Percentiles rank a stretch among this genome's conserved stretches.
phyloP scores from a whole-genome alignment of 164 flowering plant genomes.

The Kalanchoe fedtschenkoi region DNA sequence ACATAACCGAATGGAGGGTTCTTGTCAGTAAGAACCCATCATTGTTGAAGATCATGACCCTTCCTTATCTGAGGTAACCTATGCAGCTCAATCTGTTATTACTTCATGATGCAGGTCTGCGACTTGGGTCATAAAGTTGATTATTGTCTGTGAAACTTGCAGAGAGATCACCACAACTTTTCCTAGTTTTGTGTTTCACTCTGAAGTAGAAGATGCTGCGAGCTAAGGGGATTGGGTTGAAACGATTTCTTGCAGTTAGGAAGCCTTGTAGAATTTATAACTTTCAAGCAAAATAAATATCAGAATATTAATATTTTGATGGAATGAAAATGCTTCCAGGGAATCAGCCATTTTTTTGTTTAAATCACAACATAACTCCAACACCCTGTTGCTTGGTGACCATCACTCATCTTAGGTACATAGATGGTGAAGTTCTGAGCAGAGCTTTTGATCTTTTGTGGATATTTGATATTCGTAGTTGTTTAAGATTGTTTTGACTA shows the following conservation, averaged over 20 bases:
- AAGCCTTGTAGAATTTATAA: neutral
- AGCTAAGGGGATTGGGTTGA: constrained; percentile 20
- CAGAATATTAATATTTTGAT: too few species aligned
- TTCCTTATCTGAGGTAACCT: constrained; percentile 55
- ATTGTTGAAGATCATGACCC: constrained; percentile 64
- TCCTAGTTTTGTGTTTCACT: constrained; percentile 83
- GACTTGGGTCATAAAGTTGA: neutral
- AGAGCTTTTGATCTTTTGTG: too few species aligned
- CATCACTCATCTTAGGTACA: too few species aligned
- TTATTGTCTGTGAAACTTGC: constrained; percentile 16
- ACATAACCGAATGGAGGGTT: constrained; percentile 71
- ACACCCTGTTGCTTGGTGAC: too few species aligned
- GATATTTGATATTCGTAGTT: too few species aligned
- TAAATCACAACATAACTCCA: too few species aligned
- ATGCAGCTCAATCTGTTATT: neutral
- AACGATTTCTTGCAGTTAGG: neutral
- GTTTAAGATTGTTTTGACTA: too few species aligned
- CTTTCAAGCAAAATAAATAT: neutral
- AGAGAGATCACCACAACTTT: constrained; percentile 95
- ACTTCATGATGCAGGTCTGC: too few species aligned
- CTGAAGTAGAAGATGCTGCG: constrained; percentile 83
- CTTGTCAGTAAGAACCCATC: constrained; percentile 74
- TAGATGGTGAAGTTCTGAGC: too few species aligned
- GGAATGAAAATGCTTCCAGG: too few species aligned
- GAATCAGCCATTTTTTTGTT: too few species aligned